Evolutionary conservation across 2,329 filamentous ascomycete species (phyloP).

Genomic region (Talaromyces funiculosus): DNA sequence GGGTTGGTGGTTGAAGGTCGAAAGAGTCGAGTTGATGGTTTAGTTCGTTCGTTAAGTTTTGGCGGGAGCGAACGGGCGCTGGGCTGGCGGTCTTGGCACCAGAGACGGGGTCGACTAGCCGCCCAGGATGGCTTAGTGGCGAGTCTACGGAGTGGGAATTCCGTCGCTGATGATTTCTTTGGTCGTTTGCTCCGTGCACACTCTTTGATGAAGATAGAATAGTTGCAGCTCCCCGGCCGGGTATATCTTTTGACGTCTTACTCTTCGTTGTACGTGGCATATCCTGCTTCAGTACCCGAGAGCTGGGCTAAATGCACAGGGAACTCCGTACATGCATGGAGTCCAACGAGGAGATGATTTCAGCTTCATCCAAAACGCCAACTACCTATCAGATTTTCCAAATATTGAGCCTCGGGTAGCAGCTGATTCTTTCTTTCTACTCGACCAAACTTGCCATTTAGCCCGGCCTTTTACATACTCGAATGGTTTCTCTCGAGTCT

Average conservation of each 20-base stretch:
- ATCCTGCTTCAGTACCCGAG: neutral
- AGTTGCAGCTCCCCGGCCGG: too few species aligned
- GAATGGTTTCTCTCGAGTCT: too few species aligned
- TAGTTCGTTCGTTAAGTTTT: neutral
- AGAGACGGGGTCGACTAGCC: neutral
- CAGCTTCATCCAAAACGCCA: neutral
- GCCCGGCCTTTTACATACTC: neutral
- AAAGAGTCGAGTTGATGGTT: neutral
- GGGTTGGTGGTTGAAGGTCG: neutral
- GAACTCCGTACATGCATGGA: neutral
- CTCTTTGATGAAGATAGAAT: too few species aligned
- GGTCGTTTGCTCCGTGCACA: neutral
- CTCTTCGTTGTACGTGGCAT: neutral
- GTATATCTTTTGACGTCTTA: neutral
- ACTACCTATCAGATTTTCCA: neutral
- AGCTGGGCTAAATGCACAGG: neutral
- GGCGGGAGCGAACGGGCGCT: slow-evolving; percentile 4
- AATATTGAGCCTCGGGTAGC: neutral
- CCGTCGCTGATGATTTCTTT: neutral
- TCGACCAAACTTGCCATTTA: neutral
- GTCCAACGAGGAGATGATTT: neutral
- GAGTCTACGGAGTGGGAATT: neutral
- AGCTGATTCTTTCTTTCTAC: neutral
- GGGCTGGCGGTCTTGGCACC: neutral
- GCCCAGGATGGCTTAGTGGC: neutral